Evolutionary conservation across 805 yeast genomes (phyloP).

Genomic region (Nakazawaea wyomingensis): DNA sequence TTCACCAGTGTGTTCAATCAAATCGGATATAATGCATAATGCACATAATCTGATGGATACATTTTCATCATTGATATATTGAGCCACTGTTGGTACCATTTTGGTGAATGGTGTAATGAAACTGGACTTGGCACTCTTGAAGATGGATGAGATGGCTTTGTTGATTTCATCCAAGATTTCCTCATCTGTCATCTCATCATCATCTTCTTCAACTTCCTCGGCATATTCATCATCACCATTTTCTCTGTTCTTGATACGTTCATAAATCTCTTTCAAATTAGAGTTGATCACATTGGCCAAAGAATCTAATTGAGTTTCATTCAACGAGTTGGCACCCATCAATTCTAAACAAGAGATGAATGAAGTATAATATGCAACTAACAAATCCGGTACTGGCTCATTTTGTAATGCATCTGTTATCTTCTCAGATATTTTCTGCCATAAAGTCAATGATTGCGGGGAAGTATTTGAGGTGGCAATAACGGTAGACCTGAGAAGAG

Average conservation of each 20-base stretch:
- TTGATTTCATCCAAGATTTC: conserved; percentile 84
- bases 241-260: conserved; percentile 68
- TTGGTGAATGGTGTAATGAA: conserved; percentile 63
- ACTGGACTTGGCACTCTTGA: conserved; percentile 52
- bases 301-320: conserved; percentile 46
- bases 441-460: conserved; percentile 56
- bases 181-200: conserved; percentile 83
- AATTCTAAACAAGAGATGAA: conserved; percentile 60
- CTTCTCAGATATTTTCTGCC: conserved; percentile 67
- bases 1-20: conserved; percentile 75
- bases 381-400: conserved; percentile 81
- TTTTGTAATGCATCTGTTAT: conserved; percentile 60
- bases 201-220: conserved; percentile 81
- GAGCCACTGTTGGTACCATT: conserved; percentile 56
- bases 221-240: conserved; percentile 78
- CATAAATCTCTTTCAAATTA: conserved; percentile 62
- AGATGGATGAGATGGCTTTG: conserved; percentile 64
- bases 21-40: conserved; percentile 71
- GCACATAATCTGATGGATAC: conserved; percentile 72
- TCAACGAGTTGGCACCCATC: conserved; percentile 61
- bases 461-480: conserved; percentile 46
- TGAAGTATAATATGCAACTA: conserved; percentile 72
- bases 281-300: conserved; percentile 56
- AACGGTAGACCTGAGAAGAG: conserved; percentile 61
- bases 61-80: conserved; percentile 60